Base-by-base conservation (phyloP, 2,329 filamentous ascomycete genomes). In the Sporothrix inflata region DNA sequence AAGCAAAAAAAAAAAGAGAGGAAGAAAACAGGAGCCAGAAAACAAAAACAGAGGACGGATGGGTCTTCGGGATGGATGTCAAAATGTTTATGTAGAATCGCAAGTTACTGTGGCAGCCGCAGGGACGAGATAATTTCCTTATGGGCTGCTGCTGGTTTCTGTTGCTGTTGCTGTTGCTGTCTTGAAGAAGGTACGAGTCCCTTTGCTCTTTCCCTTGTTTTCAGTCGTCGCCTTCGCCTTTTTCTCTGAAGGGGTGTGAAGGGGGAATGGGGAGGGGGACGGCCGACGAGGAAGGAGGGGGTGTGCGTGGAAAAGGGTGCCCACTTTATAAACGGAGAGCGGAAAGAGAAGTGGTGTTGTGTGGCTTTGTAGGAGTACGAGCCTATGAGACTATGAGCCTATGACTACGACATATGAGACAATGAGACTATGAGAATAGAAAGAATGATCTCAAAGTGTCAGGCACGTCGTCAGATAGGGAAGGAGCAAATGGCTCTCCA, bases 301-400 rank as follows among this genome's bases (percentile, higher is more conserved):
- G 69, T 51, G 69, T 70, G 69, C 21, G 27, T 24, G 55, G 16
- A 70, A 38, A 7, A 63, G 27, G 24, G 30, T 34, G 4, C 19
- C 57, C 40, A 53, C 65, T 53, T 47, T 47, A 45, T 30, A 70
- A 70, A 70, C 69, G 69, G 69, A 70, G 55, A 19, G 24, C 53
- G 69, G 55, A 51, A 51, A 24, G 42, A 63, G 55, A 6, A 19
- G 42, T 63, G 53, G 19, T 66, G 63, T 49, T 49, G 40, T 40
- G 42, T 27, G 24, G 38, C 6, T 42, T 16, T 42, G 38, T 38
- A 21, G 5, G 14, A 47, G 16, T 6, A 34, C 16, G 16, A 61
- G 24, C 16, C 38, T 27, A 51, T 21, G 34, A 55, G 27, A 57
- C 53, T 34, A 21, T n/a, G 47, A 21, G 45, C 1, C 16, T n/a